A percentile compares a stretch with the other conserved stretches of the same genome.
Evolutionary conservation across 805 yeast genomes (phyloP).

Genomic region (Kregervanrija fluxuum): DNA sequence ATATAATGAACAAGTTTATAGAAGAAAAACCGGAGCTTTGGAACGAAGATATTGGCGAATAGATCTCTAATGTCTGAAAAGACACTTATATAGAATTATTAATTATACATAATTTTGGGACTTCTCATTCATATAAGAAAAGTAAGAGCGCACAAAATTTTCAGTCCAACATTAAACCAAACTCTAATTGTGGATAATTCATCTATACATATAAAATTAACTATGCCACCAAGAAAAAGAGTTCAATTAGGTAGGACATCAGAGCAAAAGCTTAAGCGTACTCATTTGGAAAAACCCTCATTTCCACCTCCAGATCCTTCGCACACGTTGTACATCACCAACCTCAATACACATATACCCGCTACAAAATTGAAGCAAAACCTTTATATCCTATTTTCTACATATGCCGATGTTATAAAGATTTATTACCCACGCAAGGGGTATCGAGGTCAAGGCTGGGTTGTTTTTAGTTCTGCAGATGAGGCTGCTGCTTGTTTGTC

Average conservation of each 20-base stretch:
- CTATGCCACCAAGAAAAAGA: constrained; percentile 12
- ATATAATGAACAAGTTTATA: constrained; percentile 73
- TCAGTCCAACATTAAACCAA: too few relatives aligned
- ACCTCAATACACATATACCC: constrained; percentile 51
- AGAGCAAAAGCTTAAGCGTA: not conserved
- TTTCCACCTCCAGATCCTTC: constrained; percentile 3
- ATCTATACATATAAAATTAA: too few relatives aligned
- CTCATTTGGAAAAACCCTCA: not conserved
- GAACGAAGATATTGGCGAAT: constrained; percentile 71
- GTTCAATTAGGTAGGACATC: not conserved
- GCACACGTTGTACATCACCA: constrained; percentile 50
- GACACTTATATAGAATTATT: too few relatives aligned
- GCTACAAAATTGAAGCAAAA: constrained; percentile 38
- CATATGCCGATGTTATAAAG: constrained; percentile 59
- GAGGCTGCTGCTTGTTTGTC: constrained; percentile 47
- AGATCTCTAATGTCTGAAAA: not conserved
- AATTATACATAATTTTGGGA: too few relatives aligned
- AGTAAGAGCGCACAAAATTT: too few relatives aligned
- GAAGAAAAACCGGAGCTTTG: constrained; percentile 69
- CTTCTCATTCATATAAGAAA: too few relatives aligned
- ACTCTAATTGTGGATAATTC: too few relatives aligned
- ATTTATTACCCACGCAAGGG: constrained; percentile 36
- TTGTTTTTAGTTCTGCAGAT: constrained; percentile 40
- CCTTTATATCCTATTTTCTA: constrained; percentile 50
- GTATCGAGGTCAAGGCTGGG: constrained; percentile 63